Base-by-base conservation (phyloP, 1,139 yeast species). In the Sugiyamaella neomexicana region DNA sequence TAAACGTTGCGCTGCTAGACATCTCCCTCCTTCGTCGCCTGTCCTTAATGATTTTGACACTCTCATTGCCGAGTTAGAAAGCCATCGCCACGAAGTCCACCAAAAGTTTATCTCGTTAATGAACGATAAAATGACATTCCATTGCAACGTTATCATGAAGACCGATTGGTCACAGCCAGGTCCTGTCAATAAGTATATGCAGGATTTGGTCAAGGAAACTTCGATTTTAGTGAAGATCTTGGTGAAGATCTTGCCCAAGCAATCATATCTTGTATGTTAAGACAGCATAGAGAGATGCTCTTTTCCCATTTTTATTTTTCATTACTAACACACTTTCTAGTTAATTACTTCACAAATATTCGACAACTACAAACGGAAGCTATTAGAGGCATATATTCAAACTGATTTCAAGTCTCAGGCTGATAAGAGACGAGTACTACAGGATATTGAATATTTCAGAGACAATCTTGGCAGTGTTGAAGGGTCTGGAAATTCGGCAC, bases 401-500 rank as follows among this genome's bases (percentile, higher is more conserved):
- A 68, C 83, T n/a, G 76, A 78, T 3, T 76, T 84, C 60, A 76
- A 75, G 51, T 55, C 64, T 2, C 50, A 52, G 1, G 50, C 38
- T 4, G 71, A 67, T 47, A 70, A 70, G 57, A 58, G 59, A 32
- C 60, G 77, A 20, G 72, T 84, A 61, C 70, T 85, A 60, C 75
- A 76, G 50, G 93, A 86, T 69, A 75, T 85, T n/a, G 84, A 80
- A 62, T 85, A 79, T 63, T 85, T 85, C 66, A 70, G 82, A 55
- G 86, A 79, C 5, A 83, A 82, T 57, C 70, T 85, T 36, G 76
- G 80, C 46, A 82, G 80, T 48, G 66, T 82, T 15, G 80, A 82
- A 12, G 90, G 90, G 0, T 80, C 85, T 58, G 87, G 86, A 2
- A 70, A 82, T 57, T 78, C 85, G 0, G 89, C 88, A 0, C 85